A percentile compares a stretch with the other conserved stretches of the same genome.
Conservation (phyloP, 345 rosid genomes). For the Zanthoxylum bungeanum region DNA sequence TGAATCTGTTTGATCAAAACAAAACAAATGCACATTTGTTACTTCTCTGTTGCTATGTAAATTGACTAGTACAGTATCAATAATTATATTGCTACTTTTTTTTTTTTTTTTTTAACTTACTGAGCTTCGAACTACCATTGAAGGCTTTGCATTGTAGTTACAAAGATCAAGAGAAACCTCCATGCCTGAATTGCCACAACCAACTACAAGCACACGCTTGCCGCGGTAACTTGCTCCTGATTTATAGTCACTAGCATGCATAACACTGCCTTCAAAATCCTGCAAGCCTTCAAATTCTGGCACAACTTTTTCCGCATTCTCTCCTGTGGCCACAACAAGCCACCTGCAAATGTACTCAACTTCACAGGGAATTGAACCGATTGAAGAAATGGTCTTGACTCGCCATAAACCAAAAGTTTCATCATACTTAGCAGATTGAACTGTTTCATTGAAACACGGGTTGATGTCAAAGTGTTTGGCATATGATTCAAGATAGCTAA, state of each 20-base stretch:
- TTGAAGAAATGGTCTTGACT: constrained; percentile 48
- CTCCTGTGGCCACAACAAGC: constrained; percentile 90
- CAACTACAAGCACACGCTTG: constrained; percentile 68
- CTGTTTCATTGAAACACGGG: constrained; percentile 67
- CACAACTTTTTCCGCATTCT: constrained; percentile 76
- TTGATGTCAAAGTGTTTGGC: constrained; percentile 54
- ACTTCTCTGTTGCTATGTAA: neutral
- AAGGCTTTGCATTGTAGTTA: constrained; percentile 64
- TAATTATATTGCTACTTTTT: too few species aligned
- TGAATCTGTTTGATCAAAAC: constrained; percentile 53
- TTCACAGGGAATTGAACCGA: constrained; percentile 33
- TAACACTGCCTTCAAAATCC: constrained; percentile 55
- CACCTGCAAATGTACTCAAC: constrained; percentile 74
- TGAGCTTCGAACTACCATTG: constrained; percentile 80
- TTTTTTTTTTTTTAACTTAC: constrained; percentile 44
- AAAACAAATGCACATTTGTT: neutral
- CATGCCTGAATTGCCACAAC: constrained; percentile 96
- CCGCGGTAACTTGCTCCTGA: constrained; percentile 60
- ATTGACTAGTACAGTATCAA: too few species aligned
- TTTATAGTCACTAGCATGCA: constrained; percentile 76
- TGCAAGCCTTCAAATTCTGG: constrained; percentile 73
- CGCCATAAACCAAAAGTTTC: constrained; percentile 67
- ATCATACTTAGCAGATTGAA: constrained; percentile 69
- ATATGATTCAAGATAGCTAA: constrained; percentile 63
- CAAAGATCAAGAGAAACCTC: constrained; percentile 83